Evolutionary conservation across 805 yeast genomes (phyloP).

Genomic region (Myxozyma udenii): DNA sequence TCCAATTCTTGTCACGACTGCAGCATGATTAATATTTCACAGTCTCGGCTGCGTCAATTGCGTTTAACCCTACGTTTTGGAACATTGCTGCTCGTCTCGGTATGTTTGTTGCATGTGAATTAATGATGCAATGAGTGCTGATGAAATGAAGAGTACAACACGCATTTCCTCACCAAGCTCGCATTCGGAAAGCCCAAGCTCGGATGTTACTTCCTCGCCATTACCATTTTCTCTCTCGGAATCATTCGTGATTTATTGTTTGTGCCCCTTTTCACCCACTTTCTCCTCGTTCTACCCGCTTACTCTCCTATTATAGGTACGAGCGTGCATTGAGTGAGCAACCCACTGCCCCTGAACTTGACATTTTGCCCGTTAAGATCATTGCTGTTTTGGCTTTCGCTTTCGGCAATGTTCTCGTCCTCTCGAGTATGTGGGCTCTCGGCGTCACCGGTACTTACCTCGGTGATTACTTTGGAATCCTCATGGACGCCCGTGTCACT

Average conservation of each 20-base stretch:
- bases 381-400: slow-evolving; percentile 57
- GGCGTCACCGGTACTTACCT: slow-evolving; percentile 96
- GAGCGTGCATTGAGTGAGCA: slow-evolving; percentile 70
- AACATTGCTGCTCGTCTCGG: slow-evolving; percentile 78
- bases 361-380: slow-evolving; percentile 41
- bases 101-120: slow-evolving; percentile 31
- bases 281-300: background rate
- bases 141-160: slow-evolving; percentile 66
- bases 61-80: slow-evolving; percentile 95
- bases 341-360: slow-evolving; percentile 58
- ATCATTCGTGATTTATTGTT: slow-evolving; percentile 70
- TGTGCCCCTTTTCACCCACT: background rate
- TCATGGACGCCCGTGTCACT: slow-evolving; percentile 85
- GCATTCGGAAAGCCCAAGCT: slow-evolving; percentile 60
- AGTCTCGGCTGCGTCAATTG: slow-evolving; percentile 62
- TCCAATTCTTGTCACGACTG: background rate
- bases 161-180: slow-evolving; percentile 70
- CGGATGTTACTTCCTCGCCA: slow-evolving; percentile 85
- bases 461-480: slow-evolving; percentile 97
- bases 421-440: slow-evolving; percentile 82
- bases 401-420: slow-evolving; percentile 75
- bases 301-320: slow-evolving; percentile 39
- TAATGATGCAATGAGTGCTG: background rate
- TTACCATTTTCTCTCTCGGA: slow-evolving; percentile 81
- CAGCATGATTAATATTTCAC: background rate